Evolutionary conservation across 305 asterid species (phyloP), one percentile per base, ranked within the genome.

Genomic region (Fraxinus albicans): DNA sequence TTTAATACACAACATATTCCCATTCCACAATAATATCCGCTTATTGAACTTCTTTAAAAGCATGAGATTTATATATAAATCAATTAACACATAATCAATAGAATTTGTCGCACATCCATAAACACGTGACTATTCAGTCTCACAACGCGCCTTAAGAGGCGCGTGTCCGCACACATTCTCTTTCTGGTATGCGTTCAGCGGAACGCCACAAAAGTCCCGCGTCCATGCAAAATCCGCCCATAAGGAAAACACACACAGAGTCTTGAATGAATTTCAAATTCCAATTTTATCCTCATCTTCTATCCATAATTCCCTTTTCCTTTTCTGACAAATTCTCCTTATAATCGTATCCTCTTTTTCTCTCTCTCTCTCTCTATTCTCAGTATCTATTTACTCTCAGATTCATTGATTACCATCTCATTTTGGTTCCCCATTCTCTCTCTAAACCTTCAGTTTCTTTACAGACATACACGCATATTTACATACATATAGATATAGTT

Each of bases 201-300:
- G 83, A 90, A 89, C 91, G 90, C 89, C 90, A 87, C 93, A 85
- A 80, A 85, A 86, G 90, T 90, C 93, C 92, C 91, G 92, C 94
- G 91, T 86, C 91, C 96, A 92, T 92, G 96, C 96, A 91, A 83
- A 82, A 40, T 21, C 81, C 38, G 47, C 78, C 29, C 74, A 70
- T 83, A 76, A 79, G 69, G 19, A 33, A 67, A 80, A 23, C 29
- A 38, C 55, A 15, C 77, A 40, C 77, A 38, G 83, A 80, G 50
- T 15, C 21, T 40, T 63, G 85, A 13, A 81, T 72, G 6, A 10
- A 76, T 21, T 33, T 23, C 35, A 53, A 58, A 40, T 78, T 83
- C 86, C 81, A 82, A 69, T 60, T 69, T 76, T 77, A 19, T 58
- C 67, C 29, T 58, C 38, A 80, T 86, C 55, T 76, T 35, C 29